phyloP scores from a whole-genome alignment of 2,329 filamentous ascomycete genomes.

The Penicillium olsonii region DNA sequence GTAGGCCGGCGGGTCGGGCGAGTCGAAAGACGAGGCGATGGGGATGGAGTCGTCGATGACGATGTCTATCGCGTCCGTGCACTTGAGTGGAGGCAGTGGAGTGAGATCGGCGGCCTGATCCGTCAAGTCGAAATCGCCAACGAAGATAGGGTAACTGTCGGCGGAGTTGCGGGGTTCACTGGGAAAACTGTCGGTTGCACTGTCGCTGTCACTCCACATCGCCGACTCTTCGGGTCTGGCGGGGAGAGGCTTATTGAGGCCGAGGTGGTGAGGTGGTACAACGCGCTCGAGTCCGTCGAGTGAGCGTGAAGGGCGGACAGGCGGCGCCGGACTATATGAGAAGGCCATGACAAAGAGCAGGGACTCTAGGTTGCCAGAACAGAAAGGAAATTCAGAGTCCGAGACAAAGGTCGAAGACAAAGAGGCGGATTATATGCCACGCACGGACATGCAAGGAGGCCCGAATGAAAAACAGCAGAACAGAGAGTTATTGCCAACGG shows the following conservation, averaged over 20 bases:
- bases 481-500: conserved; percentile 7
- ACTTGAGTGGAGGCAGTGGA: conserved; percentile 14
- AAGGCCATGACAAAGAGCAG: conserved; percentile 24
- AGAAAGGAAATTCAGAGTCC: neutral
- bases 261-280: conserved; percentile 31
- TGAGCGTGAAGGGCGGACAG: conserved; percentile 36
- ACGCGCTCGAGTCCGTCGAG: conserved; percentile 41
- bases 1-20: conserved; percentile 24
- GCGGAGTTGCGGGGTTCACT: conserved; percentile 26
- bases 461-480: neutral
- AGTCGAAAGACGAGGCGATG: conserved; percentile 13
- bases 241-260: conserved; percentile 35
- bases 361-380: no score
- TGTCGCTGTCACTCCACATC: conserved; percentile 27
- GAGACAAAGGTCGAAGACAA: no score
- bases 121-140: conserved; percentile 29
- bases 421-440: neutral
- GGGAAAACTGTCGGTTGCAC: conserved; percentile 27
- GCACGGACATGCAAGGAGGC: neutral
- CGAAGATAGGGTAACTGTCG: conserved; percentile 36
- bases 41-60: conserved; percentile 15
- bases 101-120: conserved; percentile 22
- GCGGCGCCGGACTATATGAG: conserved; percentile 28
- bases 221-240: conserved; percentile 26
- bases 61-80: conserved; percentile 17